Evolutionary conservation across 768 basidiomycete species (phyloP).

Genomic region (Tricholoma matsutake): DNA sequence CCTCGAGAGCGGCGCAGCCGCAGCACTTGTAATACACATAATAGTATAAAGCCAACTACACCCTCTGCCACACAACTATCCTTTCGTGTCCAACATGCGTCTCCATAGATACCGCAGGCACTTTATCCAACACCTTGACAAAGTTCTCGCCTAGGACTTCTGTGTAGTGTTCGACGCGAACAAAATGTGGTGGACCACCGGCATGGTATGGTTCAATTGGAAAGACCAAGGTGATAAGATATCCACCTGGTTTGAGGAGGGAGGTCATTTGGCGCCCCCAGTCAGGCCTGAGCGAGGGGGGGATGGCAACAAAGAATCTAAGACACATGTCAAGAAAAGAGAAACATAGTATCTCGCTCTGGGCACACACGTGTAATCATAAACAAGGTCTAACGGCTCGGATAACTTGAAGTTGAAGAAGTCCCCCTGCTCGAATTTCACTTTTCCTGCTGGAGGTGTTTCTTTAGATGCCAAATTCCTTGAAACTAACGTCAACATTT

Average conservation of each 20-base stretch:
- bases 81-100: conserved; percentile 47
- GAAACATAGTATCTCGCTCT: not conserved
- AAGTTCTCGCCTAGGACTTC: conserved; percentile 48
- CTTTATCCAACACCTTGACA: conserved; percentile 50
- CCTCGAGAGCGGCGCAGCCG: too few relatives aligned
- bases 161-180: conserved; percentile 54
- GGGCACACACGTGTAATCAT: conserved; percentile 58
- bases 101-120: conserved; percentile 40
- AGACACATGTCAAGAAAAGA: not conserved
- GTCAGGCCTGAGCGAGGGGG: conserved; percentile 44
- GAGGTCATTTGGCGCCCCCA: conserved; percentile 59
- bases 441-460: conserved; percentile 24
- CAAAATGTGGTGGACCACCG: conserved; percentile 60
- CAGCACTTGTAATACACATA: too few relatives aligned
- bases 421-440: conserved; percentile 41
- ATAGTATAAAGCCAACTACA: too few relatives aligned
- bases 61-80: conserved; percentile 52
- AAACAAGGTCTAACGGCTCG: conserved; percentile 51
- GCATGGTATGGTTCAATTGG: conserved; percentile 47
- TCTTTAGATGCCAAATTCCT: conserved; percentile 19
- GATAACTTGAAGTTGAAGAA: conserved; percentile 50
- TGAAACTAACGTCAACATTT: not conserved
- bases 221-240: conserved; percentile 56
- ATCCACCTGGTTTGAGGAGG: conserved; percentile 59
- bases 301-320: conserved; percentile 74